Evolutionary conservation across 257 asterid genomes (phyloP).

Genomic region (Asclepias syriaca): DNA sequence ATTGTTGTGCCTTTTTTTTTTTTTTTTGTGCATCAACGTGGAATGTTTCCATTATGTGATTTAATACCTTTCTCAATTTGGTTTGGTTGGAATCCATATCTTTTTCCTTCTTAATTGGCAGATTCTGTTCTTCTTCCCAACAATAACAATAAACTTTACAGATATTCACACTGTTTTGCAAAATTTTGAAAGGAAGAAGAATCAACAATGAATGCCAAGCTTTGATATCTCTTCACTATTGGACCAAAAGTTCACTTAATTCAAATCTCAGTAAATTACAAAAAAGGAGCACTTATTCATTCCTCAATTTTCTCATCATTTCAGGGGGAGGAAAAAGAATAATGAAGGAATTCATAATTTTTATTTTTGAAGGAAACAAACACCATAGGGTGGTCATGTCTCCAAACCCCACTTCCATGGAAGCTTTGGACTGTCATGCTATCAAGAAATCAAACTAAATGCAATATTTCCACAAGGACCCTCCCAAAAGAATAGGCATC

Average conservation of each 20-base stretch:
- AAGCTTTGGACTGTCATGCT: conserved; percentile 3
- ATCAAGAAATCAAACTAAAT: conserved; percentile 17
- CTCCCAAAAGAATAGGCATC: conserved; percentile 19
- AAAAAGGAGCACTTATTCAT: not conserved
- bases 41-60: too few relatives aligned
- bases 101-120: too few relatives aligned
- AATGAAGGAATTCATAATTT: not conserved
- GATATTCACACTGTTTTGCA: too few relatives aligned
- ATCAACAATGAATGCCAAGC: conserved; percentile 5
- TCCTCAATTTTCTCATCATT: not conserved
- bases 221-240: conserved; percentile 13
- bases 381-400: not conserved
- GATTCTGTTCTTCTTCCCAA: too few relatives aligned
- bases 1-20: too few relatives aligned
- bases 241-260: not conserved
- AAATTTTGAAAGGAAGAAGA: not conserved
- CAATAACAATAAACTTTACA: too few relatives aligned
- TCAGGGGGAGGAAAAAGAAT: not conserved
- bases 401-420: conserved; percentile 13
- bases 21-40: too few relatives aligned
- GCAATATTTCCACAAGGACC: conserved; percentile 24
- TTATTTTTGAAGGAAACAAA: not conserved
- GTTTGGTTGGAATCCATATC: too few relatives aligned
- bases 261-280: conserved; percentile 3
- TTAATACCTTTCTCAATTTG: too few relatives aligned